Base-by-base conservation (phyloP, 331 rosid genomes). In the Spiraea crenata region DNA sequence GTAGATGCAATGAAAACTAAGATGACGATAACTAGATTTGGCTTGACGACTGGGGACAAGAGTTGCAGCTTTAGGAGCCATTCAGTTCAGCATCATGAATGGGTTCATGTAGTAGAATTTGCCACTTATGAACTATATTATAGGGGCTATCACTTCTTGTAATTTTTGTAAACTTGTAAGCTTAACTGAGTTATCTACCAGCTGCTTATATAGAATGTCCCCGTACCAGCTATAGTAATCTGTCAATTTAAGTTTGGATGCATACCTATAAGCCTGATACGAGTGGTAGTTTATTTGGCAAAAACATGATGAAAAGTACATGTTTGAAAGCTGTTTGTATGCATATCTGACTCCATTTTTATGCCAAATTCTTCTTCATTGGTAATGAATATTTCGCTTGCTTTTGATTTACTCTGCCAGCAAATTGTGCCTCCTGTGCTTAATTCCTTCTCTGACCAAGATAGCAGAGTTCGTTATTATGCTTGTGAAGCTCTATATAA, bases 401-500 rank as follows among this genome's bases (percentile, higher is more conserved):
- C 76, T 66, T 74, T 17, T 88, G 44, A 59, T 76, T 72, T 52
- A 51, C 59, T 25, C 44, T 86, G 67, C 73, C 98, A 95, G 98
- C 93, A 85, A 85, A 91, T 95, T 42, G 99, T 95, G 76, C 96
- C 89, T 4, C 98, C 98, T 11, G 98, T 95, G 70, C 88, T 95
- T 59, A 71, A 58, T 69, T 89, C 98, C 69, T 91, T 91, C 79
- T 76, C 86, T 58, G 98, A 95, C 80, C 98, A 95, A 88, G 98
- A 95, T 74, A 85, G 98, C 89, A 86, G 93, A 81, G 99, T 95
- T 73, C 99, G 99, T 41, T 95, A 95, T 82, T 89, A 95, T 89
- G 98, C 99, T 60, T 95, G 99, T 31, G 99, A 95, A 78, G 96
- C 99, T 46, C 84, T 95, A 35, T 95, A 95, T 71, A 95, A 95